These are phyloP conservation scores for Rhynchosporium agropyri DNA, from an alignment of 2,329 filamentous ascomycete genomes.

Conservation along the genomic window DNA sequence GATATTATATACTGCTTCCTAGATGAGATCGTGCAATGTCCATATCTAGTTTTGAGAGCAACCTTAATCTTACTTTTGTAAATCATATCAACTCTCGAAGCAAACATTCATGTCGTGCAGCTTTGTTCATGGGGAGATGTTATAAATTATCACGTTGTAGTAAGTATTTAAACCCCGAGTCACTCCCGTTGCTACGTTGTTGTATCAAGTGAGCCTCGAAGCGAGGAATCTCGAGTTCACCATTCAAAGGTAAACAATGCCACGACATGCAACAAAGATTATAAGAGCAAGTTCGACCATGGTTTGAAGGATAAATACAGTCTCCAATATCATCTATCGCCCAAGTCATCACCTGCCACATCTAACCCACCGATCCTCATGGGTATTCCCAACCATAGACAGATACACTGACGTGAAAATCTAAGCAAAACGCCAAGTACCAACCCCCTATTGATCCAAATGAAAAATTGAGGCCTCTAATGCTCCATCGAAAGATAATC, in stretches of 20 bases:
- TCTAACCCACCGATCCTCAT: background rate
- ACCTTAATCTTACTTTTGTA: too few relatives aligned
- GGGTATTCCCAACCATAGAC: conserved; percentile 9
- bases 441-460: background rate
- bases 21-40: too few relatives aligned
- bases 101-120: too few relatives aligned
- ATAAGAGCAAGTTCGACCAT: too few relatives aligned
- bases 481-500: background rate
- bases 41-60: background rate
- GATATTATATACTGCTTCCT: background rate
- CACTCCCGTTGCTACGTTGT: background rate
- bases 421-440: background rate
- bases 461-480: background rate
- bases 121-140: too few relatives aligned
- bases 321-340: conserved; percentile 7
- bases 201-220: background rate
- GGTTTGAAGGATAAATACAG: background rate
- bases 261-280: conserved; percentile 4
- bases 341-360: conserved; percentile 3
- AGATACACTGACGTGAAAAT: background rate
- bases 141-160: too few relatives aligned
- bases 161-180: too few relatives aligned
- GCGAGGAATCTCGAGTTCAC: background rate
- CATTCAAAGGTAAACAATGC: background rate
- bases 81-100: too few relatives aligned